phyloP scores from a whole-genome alignment of 768 basidiomycete species.

The Tulasnella sp. region DNA sequence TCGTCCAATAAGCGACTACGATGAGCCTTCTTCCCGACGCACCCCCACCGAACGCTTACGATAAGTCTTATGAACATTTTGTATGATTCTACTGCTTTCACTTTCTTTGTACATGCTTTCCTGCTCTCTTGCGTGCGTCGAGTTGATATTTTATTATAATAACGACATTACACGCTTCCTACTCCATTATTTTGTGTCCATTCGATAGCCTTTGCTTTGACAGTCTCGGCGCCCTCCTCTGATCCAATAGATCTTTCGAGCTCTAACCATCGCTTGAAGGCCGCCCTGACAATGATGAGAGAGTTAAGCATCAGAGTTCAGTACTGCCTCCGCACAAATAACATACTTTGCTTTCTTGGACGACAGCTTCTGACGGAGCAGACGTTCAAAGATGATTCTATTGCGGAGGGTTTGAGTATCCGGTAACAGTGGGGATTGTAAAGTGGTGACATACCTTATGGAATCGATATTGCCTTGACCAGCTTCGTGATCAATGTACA shows the following conservation, averaged over 20 bases:
- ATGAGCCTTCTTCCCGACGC: slow-evolving; percentile 41
- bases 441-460: slow-evolving; percentile 52
- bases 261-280: slow-evolving; percentile 98
- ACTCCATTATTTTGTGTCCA: slow-evolving; percentile 60
- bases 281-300: slow-evolving; percentile 50
- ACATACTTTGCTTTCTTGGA: slow-evolving; percentile 92
- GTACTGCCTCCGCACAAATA: background rate
- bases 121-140: slow-evolving; percentile 18
- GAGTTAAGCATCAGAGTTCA: slow-evolving; percentile 30
- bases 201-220: slow-evolving; percentile 86
- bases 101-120: slow-evolving; percentile 11
- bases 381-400: slow-evolving; percentile 84
- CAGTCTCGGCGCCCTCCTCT: slow-evolving; percentile 69
- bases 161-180: slow-evolving; percentile 10
- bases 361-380: slow-evolving; percentile 81
- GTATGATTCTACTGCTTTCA: slow-evolving; percentile 53
- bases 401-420: background rate
- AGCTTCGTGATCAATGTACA: slow-evolving; percentile 97
- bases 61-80: slow-evolving; percentile 20
- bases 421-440: background rate
- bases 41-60: slow-evolving; percentile 23
- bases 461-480: slow-evolving; percentile 73
- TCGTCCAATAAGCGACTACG: slow-evolving; percentile 58
- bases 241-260: slow-evolving; percentile 84
- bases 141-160: slow-evolving; percentile 18